phyloP scores from a whole-genome alignment of 139 green algal species.

The Eudorina sp. region DNA sequence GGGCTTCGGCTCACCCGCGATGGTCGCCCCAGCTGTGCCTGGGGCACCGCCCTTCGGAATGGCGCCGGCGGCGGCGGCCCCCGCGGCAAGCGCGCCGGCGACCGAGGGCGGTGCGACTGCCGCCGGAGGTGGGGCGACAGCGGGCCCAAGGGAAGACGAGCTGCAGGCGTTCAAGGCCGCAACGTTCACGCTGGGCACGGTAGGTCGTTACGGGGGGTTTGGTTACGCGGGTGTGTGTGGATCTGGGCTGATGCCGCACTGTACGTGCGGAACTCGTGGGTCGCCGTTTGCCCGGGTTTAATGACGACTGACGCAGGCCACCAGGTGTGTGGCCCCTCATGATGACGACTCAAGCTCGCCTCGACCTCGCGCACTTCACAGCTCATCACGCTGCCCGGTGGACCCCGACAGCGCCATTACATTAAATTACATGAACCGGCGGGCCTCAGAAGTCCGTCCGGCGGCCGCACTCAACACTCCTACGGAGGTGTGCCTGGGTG shows the following conservation, averaged over 20 bases:
- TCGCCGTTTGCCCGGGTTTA: no score
- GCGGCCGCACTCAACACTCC: no score
- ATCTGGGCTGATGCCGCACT: not conserved
- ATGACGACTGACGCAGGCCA: no score
- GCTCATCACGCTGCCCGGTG: no score
- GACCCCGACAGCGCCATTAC: no score
- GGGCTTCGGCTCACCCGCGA: not conserved
- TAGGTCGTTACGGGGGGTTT: not conserved
- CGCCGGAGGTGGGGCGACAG: not conserved
- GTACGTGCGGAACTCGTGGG: not conserved
- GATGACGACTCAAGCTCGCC: no score
- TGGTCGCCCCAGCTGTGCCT: not conserved
- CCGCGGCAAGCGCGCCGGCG: not conserved
- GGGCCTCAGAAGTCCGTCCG: no score
- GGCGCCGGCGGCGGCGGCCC: not conserved
- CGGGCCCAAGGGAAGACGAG: not conserved
- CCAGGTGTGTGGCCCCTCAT: no score
- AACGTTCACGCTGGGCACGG: slow-evolving; percentile 21
- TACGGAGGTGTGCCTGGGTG: no score
- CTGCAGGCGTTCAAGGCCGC: not conserved
- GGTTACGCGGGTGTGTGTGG: not conserved
- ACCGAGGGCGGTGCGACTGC: not conserved
- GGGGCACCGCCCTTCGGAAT: not conserved
- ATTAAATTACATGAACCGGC: no score
- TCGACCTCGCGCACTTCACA: no score